These are phyloP conservation scores for Colletotrichum sp. DNA, from an alignment of 2,329 filamentous ascomycete species.

Conservation along the genomic window DNA sequence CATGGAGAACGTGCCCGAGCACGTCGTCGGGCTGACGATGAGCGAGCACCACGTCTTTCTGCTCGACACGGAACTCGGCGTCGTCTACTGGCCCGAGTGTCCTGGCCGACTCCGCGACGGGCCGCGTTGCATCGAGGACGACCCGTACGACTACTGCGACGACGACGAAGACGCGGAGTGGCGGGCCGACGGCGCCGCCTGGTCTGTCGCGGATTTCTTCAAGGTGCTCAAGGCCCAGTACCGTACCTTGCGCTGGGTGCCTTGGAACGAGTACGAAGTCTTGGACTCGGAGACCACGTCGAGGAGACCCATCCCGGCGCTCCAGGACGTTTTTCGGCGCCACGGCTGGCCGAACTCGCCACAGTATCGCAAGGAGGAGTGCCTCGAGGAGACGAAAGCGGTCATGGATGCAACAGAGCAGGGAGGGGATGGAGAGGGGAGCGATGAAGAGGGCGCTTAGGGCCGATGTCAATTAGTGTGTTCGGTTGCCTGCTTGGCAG, in stretches of 20 bases:
- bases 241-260: conserved; percentile 24
- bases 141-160: conserved; percentile 27
- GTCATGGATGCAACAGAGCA: not conserved
- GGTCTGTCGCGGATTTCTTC: conserved; percentile 28
- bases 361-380: conserved; percentile 31
- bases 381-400: not conserved
- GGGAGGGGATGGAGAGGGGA: not conserved
- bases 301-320: conserved; percentile 2
- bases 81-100: conserved; percentile 30
- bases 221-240: conserved; percentile 29
- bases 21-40: conserved; percentile 11
- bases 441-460: not conserved
- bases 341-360: conserved; percentile 35
- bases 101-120: conserved; percentile 8
- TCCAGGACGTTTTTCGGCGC: conserved; percentile 31
- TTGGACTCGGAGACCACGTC: conserved; percentile 18
- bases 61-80: conserved; percentile 30
- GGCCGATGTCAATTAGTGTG: not conserved
- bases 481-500: not conserved
- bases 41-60: conserved; percentile 22
- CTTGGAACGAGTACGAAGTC: conserved; percentile 23
- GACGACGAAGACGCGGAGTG: conserved; percentile 28
- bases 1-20: conserved; percentile 1
- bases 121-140: conserved; percentile 12
- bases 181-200: conserved; percentile 26